Evolutionary conservation across 1,139 yeast genomes (phyloP), one percentile per base, ranked within the genome.

Genomic region (Kodamaea plutei): DNA sequence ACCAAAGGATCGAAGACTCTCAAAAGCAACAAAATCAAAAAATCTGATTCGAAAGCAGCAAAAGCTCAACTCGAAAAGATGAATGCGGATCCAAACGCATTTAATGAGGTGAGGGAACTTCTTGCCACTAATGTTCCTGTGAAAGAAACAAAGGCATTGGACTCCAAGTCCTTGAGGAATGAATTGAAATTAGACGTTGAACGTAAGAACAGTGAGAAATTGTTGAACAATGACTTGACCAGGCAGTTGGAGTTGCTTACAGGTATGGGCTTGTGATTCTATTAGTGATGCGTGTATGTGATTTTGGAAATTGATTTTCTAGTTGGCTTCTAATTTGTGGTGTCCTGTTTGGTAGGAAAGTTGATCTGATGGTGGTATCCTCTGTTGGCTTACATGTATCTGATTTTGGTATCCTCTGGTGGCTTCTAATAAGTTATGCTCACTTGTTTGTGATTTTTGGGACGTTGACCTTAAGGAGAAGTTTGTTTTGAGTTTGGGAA

Each of bases 181-280:
- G 88, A 76, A 41, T 56, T 65, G 36, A 54, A 57, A 31, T 55
- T 58, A 25, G 69, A 69, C 27, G 61, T 64, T 35, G 56, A 65
- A 35, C 53, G 52, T 10, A 57, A 60, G 37, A 52, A 53, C 15
- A 50, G 59, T 34, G 58, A 64, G 26, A 62, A 69, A 41, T 52
- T 61, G 32, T 69, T 74, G 3, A 75, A 79, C 23, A 58, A 61
- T 25, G 81, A 74, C 34, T 50, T 83, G 31, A 49, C 66, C 29
- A 59, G 62, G 34, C 89, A 82, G 52, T 57, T 82, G 39, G 85
- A 79, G 37, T 44, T 74, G 47, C 69, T 80, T 28, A 66, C 70
- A 7, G 78, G 73, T 3, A 70, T 77, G 59, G 71, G 60, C 14
- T 47, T 74, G 25, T 62, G 39, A 37, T n/a, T n/a, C n/a, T n/a